phyloP scores from a whole-genome alignment of 805 yeast species.

The Millerozyma acaciae region DNA sequence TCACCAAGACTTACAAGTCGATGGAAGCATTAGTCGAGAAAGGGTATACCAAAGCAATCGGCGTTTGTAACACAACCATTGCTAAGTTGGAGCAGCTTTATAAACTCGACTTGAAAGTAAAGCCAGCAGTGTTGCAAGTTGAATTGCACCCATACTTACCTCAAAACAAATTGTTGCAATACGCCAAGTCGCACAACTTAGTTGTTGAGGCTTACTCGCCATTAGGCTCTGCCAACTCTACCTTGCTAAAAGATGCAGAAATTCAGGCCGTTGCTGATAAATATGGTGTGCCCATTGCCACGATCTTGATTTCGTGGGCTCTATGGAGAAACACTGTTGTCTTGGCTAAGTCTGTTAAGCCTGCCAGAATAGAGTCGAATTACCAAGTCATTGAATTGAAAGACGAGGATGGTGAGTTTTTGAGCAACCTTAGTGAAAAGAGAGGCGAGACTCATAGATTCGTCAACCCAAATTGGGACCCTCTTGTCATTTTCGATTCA shows the following conservation, averaged over 20 bases:
- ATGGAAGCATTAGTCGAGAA: slow-evolving; percentile 56
- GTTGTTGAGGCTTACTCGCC: slow-evolving; percentile 74
- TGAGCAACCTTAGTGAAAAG: slow-evolving; percentile 22
- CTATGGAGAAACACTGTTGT: slow-evolving; percentile 52
- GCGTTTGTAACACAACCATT: slow-evolving; percentile 70
- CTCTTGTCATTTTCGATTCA: slow-evolving; percentile 25
- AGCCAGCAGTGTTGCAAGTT: slow-evolving; percentile 71
- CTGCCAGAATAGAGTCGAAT: slow-evolving; percentile 29
- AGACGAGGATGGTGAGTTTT: slow-evolving; percentile 33
- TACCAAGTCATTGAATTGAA: slow-evolving; percentile 29
- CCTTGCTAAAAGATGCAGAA: slow-evolving; percentile 44
- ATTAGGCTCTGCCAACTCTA: slow-evolving; percentile 60
- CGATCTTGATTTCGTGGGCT: slow-evolving; percentile 57
- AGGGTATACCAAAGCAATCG: slow-evolving; percentile 62
- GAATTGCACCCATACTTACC: slow-evolving; percentile 55
- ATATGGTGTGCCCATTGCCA: slow-evolving; percentile 43
- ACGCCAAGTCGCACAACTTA: slow-evolving; percentile 31
- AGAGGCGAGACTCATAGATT: slow-evolving; percentile 31
- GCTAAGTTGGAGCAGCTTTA: slow-evolving; percentile 43
- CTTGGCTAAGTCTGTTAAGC: slow-evolving; percentile 34
- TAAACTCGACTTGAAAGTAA: slow-evolving; percentile 43
- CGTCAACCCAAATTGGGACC: slow-evolving; percentile 34
- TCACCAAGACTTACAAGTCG: slow-evolving; percentile 48
- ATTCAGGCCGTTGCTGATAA: slow-evolving; percentile 44
- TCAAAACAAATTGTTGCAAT: slow-evolving; percentile 51